Evolutionary conservation across 306 rosid genomes (phyloP).

Genomic region (Trichosanthes truncata): DNA sequence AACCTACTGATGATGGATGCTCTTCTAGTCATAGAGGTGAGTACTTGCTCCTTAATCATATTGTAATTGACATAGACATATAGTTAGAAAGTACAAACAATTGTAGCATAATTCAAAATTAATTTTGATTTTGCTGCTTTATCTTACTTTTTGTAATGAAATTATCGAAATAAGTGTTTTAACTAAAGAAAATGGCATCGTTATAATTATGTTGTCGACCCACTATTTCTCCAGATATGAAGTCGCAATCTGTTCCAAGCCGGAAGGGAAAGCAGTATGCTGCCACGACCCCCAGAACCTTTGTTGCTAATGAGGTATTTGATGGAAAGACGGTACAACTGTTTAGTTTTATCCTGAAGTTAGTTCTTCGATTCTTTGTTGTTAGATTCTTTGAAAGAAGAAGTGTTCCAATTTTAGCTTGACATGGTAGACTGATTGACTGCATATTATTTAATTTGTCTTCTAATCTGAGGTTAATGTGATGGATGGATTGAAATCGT

Average conservation of each 20-base stretch:
- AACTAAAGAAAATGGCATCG: background rate
- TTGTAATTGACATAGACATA: background rate
- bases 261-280: slow-evolving; percentile 36
- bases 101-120: background rate
- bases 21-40: slow-evolving; percentile 43
- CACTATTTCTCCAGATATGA: slow-evolving; percentile 37
- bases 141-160: background rate
- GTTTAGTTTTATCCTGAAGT: background rate
- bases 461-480: slow-evolving; percentile 51
- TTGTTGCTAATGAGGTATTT: slow-evolving; percentile 39
- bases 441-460: background rate
- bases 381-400: background rate
- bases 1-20: slow-evolving; percentile 35
- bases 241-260: slow-evolving; percentile 25
- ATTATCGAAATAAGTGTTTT: background rate
- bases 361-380: background rate
- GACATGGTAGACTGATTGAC: background rate
- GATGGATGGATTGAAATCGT: slow-evolving; percentile 73
- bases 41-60: background rate
- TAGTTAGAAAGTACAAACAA: background rate
- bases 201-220: background rate
- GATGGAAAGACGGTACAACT: slow-evolving; percentile 68
- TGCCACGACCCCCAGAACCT: slow-evolving; percentile 41
- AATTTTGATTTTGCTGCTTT: background rate
- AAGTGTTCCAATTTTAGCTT: background rate